phyloP scores from a whole-genome alignment of 495 filamentous ascomycete genomes.

The Penicillium atrosanguineum region DNA sequence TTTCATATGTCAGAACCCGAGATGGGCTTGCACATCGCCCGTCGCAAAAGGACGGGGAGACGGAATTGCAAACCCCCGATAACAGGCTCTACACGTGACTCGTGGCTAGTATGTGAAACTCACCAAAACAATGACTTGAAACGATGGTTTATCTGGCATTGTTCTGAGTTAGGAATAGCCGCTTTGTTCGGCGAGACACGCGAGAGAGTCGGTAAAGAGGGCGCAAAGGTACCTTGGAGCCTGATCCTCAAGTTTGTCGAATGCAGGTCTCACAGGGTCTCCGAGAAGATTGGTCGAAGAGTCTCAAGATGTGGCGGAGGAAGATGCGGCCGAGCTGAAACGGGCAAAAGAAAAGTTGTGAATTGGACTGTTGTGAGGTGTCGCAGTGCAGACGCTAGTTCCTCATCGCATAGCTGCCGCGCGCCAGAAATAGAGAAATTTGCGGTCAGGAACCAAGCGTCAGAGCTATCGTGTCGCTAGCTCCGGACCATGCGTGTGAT shows the following conservation, averaged over 20 bases:
- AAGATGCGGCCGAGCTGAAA: background rate
- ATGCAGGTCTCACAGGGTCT: constrained; percentile 1
- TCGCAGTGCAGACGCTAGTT: background rate
- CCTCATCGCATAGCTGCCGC: background rate
- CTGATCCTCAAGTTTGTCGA: background rate
- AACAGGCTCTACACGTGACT: constrained; percentile 8
- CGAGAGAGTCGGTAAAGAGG: background rate
- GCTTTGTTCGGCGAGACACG: constrained; percentile 9
- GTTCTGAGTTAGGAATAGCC: background rate
- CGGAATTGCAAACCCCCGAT: background rate
- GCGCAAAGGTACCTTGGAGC: background rate
- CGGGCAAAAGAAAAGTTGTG: background rate
- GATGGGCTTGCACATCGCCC: constrained; percentile 4
- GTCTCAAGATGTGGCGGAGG: constrained; percentile 5
- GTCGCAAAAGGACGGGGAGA: constrained; percentile 1
- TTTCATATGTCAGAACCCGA: constrained; percentile 23
- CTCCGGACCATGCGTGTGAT: background rate
- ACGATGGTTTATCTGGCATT: constrained; percentile 42
- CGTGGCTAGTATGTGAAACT: constrained; percentile 33
- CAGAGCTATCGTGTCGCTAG: background rate
- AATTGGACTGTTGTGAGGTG: constrained; percentile 4
- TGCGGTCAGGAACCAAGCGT: background rate
- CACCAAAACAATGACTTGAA: constrained; percentile 81
- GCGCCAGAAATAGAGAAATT: background rate
- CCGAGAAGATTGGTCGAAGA: constrained; percentile 3